phyloP scores from a whole-genome alignment of 805 yeast genomes.

The Priceomyces castillae region DNA sequence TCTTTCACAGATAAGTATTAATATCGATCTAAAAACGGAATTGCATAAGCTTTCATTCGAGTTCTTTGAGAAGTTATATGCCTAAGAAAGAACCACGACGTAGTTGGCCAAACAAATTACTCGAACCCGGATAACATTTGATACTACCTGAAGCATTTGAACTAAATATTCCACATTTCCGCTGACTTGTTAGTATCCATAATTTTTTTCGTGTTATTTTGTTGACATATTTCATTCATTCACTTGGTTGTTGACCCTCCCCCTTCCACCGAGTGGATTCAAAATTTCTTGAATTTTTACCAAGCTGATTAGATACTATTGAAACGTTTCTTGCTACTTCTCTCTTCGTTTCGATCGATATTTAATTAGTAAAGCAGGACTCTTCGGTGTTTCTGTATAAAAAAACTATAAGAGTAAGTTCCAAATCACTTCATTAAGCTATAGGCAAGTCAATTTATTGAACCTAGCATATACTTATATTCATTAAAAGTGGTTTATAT shows the following conservation, averaged over 20 bases:
- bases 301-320: conserved; percentile 13
- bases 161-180: background rate
- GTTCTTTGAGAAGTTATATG: conserved; percentile 28
- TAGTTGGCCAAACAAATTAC: conserved; percentile 26
- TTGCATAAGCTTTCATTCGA: conserved; percentile 8
- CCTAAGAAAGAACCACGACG: conserved; percentile 47
- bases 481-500: background rate
- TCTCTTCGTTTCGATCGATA: conserved; percentile 40
- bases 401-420: conserved; percentile 37
- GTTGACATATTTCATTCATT: conserved; percentile 19
- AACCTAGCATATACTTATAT: background rate
- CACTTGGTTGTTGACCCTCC: conserved; percentile 38
- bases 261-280: conserved; percentile 30
- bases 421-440: conserved; percentile 29
- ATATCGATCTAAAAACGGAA: background rate
- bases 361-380: conserved; percentile 15
- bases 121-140: conserved; percentile 45
- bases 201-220: conserved; percentile 14
- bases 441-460: conserved; percentile 9
- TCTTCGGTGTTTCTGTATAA: conserved; percentile 1
- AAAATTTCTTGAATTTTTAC: conserved; percentile 5
- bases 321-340: conserved; percentile 51
- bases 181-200: conserved; percentile 9
- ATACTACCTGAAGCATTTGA: background rate
- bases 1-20: background rate